phyloP scores from a whole-genome alignment of 129 eudicot genomes.

The Chrysanthemum makinoi region DNA sequence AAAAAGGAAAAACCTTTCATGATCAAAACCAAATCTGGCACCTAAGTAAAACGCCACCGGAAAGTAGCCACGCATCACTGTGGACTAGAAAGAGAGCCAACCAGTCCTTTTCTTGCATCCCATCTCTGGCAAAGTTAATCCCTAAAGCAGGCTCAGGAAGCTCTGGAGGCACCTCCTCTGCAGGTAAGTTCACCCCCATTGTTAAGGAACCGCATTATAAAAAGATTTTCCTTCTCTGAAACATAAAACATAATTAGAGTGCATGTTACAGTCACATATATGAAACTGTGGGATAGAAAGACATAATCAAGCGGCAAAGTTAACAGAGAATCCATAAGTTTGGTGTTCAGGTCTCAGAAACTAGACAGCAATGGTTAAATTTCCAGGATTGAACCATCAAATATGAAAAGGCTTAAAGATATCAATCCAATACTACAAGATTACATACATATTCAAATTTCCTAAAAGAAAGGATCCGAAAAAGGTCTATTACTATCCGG shows the following conservation, averaged over 20 bases:
- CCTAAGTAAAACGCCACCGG: conserved; percentile 83
- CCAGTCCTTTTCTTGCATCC: conserved; percentile 90
- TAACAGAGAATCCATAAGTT: not conserved
- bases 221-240: conserved; percentile 84
- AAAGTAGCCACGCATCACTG: conserved; percentile 82
- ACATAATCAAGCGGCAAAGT: not conserved
- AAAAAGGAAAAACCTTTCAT: conserved; percentile 50
- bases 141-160: too few species aligned
- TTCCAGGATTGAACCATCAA: too few species aligned
- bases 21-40: conserved; percentile 83
- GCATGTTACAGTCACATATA: not conserved
- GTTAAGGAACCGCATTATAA: conserved; percentile 82
- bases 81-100: conserved; percentile 85
- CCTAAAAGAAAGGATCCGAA: too few species aligned
- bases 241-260: not conserved
- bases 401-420: too few species aligned
- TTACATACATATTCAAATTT: too few species aligned
- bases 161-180: conserved; percentile 94
- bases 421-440: too few species aligned
- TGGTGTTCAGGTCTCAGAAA: too few species aligned
- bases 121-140: conserved; percentile 85
- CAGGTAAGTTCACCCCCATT: conserved; percentile 85
- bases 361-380: too few species aligned
- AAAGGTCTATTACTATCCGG: too few species aligned
- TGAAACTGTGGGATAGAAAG: not conserved